Conservation (phyloP, 2,329 filamentous ascomycete species). For the Colletotrichum tamarilloi region DNA sequence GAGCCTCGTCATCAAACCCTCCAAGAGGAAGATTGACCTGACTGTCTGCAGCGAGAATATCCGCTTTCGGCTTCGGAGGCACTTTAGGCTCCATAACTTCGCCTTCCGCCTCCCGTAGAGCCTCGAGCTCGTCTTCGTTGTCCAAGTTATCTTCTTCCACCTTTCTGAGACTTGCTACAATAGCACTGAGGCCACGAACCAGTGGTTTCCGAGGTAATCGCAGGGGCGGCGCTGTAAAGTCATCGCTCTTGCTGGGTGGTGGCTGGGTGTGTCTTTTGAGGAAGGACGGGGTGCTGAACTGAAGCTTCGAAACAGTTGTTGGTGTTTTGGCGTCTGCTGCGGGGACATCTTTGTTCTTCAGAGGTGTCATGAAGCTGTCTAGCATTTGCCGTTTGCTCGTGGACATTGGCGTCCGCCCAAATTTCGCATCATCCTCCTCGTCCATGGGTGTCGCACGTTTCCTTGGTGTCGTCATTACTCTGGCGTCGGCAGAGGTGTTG, state of each 20-base stretch:
- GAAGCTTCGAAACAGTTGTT: conserved; percentile 63
- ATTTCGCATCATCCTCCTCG: conserved; percentile 43
- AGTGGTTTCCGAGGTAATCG: conserved; percentile 69
- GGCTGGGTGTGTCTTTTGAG: conserved; percentile 62
- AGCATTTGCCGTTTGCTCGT: conserved; percentile 70
- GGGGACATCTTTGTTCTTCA: conserved; percentile 59
- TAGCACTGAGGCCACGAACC: conserved; percentile 77
- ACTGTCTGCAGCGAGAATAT: conserved; percentile 57
- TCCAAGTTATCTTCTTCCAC: conserved; percentile 75
- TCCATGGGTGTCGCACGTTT: conserved; percentile 50
- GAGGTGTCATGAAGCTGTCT: conserved; percentile 74
- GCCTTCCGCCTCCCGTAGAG: conserved; percentile 76
- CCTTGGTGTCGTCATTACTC: conserved; percentile 57
- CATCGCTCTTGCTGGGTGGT: conserved; percentile 66
- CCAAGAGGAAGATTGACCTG: conserved; percentile 60
- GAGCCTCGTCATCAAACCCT: conserved; percentile 72
- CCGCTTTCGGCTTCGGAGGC: conserved; percentile 43
- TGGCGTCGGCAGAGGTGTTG: conserved; percentile 38
- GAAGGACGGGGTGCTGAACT: conserved; percentile 79
- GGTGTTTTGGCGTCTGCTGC: conserved; percentile 55
- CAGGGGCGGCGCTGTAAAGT: conserved; percentile 61
- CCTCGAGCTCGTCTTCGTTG: conserved; percentile 82
- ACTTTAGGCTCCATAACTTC: conserved; percentile 46
- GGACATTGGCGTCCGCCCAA: conserved; percentile 63
- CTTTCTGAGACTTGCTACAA: conserved; percentile 77